Percentiles rank a stretch among this genome's conserved stretches.
Conservation (phyloP, 768 basidiomycete species). For the Pilatotrama ljubarskyi region DNA sequence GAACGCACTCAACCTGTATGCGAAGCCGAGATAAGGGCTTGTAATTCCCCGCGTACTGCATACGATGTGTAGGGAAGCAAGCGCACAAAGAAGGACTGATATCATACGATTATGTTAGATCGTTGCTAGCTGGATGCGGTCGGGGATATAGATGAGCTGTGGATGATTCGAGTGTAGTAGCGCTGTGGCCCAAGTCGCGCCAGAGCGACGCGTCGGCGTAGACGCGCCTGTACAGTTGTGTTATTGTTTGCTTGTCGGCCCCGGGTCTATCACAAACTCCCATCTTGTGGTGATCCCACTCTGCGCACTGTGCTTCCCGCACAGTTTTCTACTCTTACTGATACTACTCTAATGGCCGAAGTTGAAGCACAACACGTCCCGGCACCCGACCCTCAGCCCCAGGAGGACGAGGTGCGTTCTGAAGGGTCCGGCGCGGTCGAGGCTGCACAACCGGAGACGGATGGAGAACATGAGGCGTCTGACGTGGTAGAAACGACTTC, state of each 20-base stretch:
- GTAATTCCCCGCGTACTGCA: not conserved
- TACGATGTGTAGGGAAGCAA: not conserved
- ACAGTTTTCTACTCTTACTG: constrained; percentile 21
- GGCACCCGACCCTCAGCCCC: constrained; percentile 16
- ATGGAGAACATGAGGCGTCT: constrained; percentile 41
- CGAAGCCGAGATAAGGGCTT: constrained; percentile 24
- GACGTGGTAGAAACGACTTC: constrained; percentile 33
- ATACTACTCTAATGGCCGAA: constrained; percentile 37
- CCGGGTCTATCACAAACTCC: constrained; percentile 18
- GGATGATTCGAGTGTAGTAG: not conserved
- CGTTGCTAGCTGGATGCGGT: not conserved
- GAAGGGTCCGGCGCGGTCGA: constrained; percentile 27
- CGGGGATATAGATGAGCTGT: not conserved
- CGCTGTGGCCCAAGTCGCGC: not conserved
- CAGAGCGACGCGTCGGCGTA: constrained; percentile 16
- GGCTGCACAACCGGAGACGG: constrained; percentile 24
- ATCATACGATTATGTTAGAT: not conserved
- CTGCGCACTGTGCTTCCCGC: constrained; percentile 18
- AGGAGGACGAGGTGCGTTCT: constrained; percentile 25
- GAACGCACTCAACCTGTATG: constrained; percentile 71
- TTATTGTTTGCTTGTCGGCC: constrained; percentile 20
- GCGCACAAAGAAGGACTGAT: too few species aligned
- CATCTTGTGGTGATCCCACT: constrained; percentile 24
- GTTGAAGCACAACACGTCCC: constrained; percentile 28
- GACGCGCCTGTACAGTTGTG: constrained; percentile 20